Conservation (phyloP, 805 yeast species). For the Ogataea saltuana region DNA sequence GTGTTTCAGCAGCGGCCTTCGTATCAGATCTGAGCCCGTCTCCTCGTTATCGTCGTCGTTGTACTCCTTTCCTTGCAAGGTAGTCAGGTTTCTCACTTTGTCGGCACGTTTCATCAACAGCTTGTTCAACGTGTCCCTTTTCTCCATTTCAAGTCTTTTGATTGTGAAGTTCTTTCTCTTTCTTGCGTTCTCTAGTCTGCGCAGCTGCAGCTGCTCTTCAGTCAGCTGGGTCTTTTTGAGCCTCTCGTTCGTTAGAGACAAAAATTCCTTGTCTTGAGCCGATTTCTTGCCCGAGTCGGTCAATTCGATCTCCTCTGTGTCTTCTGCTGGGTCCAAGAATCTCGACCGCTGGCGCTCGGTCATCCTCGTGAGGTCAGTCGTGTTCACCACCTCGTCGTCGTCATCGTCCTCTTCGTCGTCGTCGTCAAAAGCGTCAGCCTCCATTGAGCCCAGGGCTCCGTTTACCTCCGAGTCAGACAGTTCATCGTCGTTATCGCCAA, state of each 20-base stretch:
- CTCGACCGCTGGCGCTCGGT: conserved; percentile 59
- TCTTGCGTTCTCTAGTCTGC: conserved; percentile 86
- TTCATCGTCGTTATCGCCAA: conserved; percentile 29
- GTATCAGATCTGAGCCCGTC: conserved; percentile 15
- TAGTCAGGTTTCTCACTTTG: conserved; percentile 50
- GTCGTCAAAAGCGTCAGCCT: conserved; percentile 19
- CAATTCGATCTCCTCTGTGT: conserved; percentile 14
- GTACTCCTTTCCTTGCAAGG: conserved; percentile 31
- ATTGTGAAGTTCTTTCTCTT: conserved; percentile 83
- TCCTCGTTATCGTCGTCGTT: conserved; percentile 28
- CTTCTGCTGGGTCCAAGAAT: conserved; percentile 37
- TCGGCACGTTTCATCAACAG: conserved; percentile 81
- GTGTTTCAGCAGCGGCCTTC: conserved; percentile 47
- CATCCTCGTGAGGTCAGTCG: conserved; percentile 48
- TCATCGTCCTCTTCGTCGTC: conserved; percentile 8
- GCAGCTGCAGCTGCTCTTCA: conserved; percentile 79
- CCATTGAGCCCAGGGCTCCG: conserved; percentile 12
- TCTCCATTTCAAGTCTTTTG: conserved; percentile 86
- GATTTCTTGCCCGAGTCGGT: conserved; percentile 12
- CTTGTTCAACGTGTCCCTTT: conserved; percentile 86
- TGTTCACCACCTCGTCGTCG: conserved; percentile 35
- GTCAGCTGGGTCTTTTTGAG: conserved; percentile 59
- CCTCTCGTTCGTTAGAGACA: conserved; percentile 41
- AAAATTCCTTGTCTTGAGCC: conserved; percentile 30
- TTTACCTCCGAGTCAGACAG: conserved; percentile 14